Percentiles rank a stretch among this genome's conserved stretches.
These are phyloP conservation scores for Kluyveromyces starmeri DNA, from an alignment of 805 yeast genomes.

Conservation along the genomic window DNA sequence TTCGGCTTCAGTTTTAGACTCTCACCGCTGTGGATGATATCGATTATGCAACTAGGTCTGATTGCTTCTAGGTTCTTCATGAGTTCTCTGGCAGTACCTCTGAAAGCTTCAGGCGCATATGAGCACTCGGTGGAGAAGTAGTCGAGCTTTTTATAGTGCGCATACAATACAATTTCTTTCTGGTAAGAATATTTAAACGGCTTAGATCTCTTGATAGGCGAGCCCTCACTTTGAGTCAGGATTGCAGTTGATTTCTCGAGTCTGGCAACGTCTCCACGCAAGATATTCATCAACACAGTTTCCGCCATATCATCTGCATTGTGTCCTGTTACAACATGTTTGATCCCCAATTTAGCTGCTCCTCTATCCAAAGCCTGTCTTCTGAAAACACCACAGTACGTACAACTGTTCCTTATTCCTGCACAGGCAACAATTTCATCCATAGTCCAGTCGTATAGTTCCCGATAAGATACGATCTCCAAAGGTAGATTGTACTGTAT, in stretches of 20 bases:
- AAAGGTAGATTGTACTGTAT: constrained; percentile 73
- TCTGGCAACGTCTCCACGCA: constrained; percentile 94
- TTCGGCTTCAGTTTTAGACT: constrained; percentile 57
- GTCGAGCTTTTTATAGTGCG: constrained; percentile 91
- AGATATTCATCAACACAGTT: constrained; percentile 87
- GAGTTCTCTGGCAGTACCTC: constrained; percentile 93
- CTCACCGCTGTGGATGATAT: constrained; percentile 92
- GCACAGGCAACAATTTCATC: constrained; percentile 94
- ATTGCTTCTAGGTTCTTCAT: constrained; percentile 85
- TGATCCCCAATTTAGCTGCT: constrained; percentile 73
- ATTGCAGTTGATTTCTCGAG: constrained; percentile 82
- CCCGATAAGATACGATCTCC: constrained; percentile 76
- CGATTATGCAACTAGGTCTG: constrained; percentile 88
- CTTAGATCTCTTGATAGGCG: constrained; percentile 88
- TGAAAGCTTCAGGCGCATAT: constrained; percentile 96
- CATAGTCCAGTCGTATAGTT: constrained; percentile 96
- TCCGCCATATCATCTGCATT: constrained; percentile 99
- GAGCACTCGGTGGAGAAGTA: constrained; percentile 97
- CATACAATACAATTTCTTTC: constrained; percentile 94
- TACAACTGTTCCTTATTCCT: constrained; percentile 88
- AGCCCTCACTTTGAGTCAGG: constrained; percentile 71
- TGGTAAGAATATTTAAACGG: constrained; percentile 95
- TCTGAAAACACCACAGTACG: constrained; percentile 95
- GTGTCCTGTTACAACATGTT: constrained; percentile 95
- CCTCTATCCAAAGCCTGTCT: constrained; percentile 97